Base-by-base conservation (phyloP, 345 rosid genomes). In the Microthlaspi erraticum region DNA sequence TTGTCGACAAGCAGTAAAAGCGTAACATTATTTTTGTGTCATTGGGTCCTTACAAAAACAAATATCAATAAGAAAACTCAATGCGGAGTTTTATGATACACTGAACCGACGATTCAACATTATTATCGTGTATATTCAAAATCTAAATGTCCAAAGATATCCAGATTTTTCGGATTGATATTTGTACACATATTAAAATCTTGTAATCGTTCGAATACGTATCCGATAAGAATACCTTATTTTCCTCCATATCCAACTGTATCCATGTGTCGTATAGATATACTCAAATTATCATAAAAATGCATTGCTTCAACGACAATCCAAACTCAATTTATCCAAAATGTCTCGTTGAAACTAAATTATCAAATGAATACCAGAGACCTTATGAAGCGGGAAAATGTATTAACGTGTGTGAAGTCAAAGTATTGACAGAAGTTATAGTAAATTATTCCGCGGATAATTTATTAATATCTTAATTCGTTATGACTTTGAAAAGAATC, bases 401-500 rank as follows among this genome's bases (percentile, higher is more conserved):
- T 14, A 63, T 26, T 26, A 41, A 51, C 13, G 16, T 23, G 23
- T 23, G 64, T 55, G 43, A 72, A 64, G 52, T 73, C 71, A 64
- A 72, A 26, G 31, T 64, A 18, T 72, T 55, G 58, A 45, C 64
- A 43, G n/a, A 45, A 36, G 1, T 63, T 33, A n/a, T 54, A 20
- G 19, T 33, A 39, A 23, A 39, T 52, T 49, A 51, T 20, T 39
- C 60, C 62, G 45, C 39, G 55, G 54, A 3, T 11, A 12, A 55
- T 26, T 12, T 56, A 4, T 45, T 34, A 56, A 7, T 48, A 64
- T 39, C 59, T 56, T 26, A 46, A 56, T 56, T 38, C 26, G 9
- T 56, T 45, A 36, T 73, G 20, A 46, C 56, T 36, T 64, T 66
- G 60, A 72, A 72, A 64, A 46, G 65, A 17, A 64, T 72, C 77